Evolutionary conservation across 2,329 filamentous ascomycete genomes (phyloP), one percentile per base, ranked within the genome.

Genomic region (Diaporthe sp.): DNA sequence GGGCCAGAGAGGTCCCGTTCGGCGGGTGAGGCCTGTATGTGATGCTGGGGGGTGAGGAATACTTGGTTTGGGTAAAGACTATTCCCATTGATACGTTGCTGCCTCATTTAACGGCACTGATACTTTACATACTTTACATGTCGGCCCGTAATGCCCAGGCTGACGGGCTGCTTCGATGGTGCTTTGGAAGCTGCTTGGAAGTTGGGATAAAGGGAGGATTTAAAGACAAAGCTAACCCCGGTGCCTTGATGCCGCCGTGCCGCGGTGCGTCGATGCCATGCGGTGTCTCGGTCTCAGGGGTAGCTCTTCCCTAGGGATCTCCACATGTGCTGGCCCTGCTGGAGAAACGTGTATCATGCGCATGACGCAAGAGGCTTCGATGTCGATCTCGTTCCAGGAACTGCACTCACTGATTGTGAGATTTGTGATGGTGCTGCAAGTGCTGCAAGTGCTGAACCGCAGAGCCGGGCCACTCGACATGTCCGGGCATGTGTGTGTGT

Each of bases 331-430:
- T 63, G 58, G 58, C 58, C 34, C n/a, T 65, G 61, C 61, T 65
- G 44, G 44, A 67, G 63, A 67, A 67, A 51, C 44, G 63, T 51
- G 47, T 68, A 53, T 68, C 63, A 68, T 68, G 63, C 44, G 63
- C 63, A 68, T 68, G 63, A 68, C 63, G 63, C 63, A 68, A 68
- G 63, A 53, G 63, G 63, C 63, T 20, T 51, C 44, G 2, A 47
- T 28, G 60, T 31, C 60, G 60, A 47, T 65, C 60, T 47, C 60
- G 60, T 28, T 44, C 58, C 58, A 20, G 20, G n/a, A 44, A 5
- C 55, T 58, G 53, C 53, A 57, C 13, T 31, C 6, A 13, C 28
- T 31, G 8, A 12, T 28, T 31, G 51, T 55, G n/a, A 17, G 28
- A 55, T 28, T 7, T 55, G 25, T 57, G 55, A 5, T 47, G 13